Evolutionary conservation across 345 rosid genomes (phyloP), one percentile per base, ranked within the genome.

Genomic region (Mercurialis annua): DNA sequence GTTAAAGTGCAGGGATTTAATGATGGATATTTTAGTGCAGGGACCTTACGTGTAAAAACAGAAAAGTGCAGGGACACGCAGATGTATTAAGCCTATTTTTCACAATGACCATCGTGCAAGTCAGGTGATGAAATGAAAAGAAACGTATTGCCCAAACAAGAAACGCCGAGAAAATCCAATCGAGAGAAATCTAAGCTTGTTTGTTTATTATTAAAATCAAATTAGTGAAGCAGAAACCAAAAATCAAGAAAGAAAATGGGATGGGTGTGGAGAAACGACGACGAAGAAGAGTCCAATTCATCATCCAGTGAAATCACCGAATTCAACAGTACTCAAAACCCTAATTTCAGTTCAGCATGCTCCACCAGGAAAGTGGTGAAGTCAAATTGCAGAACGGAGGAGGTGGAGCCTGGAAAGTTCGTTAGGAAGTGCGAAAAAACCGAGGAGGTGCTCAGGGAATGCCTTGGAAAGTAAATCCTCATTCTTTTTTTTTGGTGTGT

Each of bases 321-420:
- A 9, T 12, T 51, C 31, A 0, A 60, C 24, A 0, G 16, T 10
- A 21, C n/a, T n/a, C n/a, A 5, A 3, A 63, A 17, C 33, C 24
- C 23, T n/a, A 23, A 17, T 30, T 49, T 33, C 33, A 26, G 17
- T n/a, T 52, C 47, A 18, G 79, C 69, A 4, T 84, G 89, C 78
- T 78, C 87, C 27, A 89, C 90, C 38, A 70, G 86, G 59, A 87
- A 58, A 84, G 83, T 84, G 27, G 83, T 84, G 47, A 83, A 80
- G 54, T 85, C 95, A 59, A 81, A 81, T 71, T 91, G 99, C 85
- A 82, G 66, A 67, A 94, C 97, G 62, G 92, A 91, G 78, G 95
- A 91, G 87, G 90, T 89, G 36, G 99, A 86, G 77, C 87, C 92
- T 18, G 96, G 97, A 33, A 89, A 75, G 59, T 91, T 94, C 78